Evolutionary conservation across 306 rosid species (phyloP).

Genomic region (Cyclanthera cordifolia): DNA sequence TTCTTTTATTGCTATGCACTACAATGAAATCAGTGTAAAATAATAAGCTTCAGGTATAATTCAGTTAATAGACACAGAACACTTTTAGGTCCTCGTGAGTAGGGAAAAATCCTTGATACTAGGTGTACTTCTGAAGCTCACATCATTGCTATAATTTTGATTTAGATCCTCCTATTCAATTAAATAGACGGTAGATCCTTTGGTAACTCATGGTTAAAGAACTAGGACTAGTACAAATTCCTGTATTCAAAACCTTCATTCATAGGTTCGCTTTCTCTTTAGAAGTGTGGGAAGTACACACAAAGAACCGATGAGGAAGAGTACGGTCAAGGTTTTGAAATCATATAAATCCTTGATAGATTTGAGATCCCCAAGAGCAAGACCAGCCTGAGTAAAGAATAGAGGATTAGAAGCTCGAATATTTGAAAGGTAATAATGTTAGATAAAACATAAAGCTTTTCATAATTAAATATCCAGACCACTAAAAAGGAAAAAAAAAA

Average conservation of each 20-base stretch:
- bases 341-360: conserved; percentile 91
- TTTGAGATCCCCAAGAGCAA: conserved; percentile 93
- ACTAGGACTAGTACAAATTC: neutral
- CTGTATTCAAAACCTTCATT: conserved; percentile 32
- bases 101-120: neutral
- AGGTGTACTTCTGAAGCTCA: neutral
- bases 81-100: neutral
- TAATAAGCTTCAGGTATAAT: neutral
- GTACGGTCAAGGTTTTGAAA: conserved; percentile 70
- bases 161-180: neutral
- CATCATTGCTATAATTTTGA: neutral
- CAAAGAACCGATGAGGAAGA: conserved; percentile 80
- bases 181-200: neutral
- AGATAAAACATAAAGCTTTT: neutral
- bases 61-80: neutral
- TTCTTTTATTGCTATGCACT: too few species aligned
- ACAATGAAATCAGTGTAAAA: neutral
- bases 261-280: conserved; percentile 83
- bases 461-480: neutral
- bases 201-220: neutral
- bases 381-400: conserved; percentile 62
- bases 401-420: conserved; percentile 8
- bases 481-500: too few species aligned
- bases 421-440: neutral
- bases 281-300: conserved; percentile 55